A percentile compares a stretch with the other conserved stretches of the same genome.
Evolutionary conservation across 108 stramenopile species (phyloP).

Genomic region (Aurantiochytrium sp.): DNA sequence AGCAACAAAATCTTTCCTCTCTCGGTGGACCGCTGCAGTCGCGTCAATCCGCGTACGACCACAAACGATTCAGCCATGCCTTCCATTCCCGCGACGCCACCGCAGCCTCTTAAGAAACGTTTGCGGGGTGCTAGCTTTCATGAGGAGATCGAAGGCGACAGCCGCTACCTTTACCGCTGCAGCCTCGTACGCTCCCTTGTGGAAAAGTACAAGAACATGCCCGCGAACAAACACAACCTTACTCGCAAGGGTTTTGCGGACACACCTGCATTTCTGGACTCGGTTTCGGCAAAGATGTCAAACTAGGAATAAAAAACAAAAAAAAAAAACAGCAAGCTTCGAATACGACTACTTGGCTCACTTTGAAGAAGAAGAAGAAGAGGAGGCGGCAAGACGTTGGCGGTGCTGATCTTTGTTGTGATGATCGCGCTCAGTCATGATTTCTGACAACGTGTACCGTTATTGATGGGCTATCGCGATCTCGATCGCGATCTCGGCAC

Average conservation of each 20-base stretch:
- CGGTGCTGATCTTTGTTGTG: no score
- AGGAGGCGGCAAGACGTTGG: no score
- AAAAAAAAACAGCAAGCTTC: no score
- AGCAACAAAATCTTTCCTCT: not conserved
- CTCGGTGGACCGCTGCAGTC: not conserved
- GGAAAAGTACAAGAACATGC: conserved; percentile 17
- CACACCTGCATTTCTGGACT: not conserved
- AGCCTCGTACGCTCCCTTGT: not conserved
- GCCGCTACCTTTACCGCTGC: not conserved
- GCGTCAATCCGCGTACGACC: not conserved
- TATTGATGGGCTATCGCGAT: no score
- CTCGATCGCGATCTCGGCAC: no score
- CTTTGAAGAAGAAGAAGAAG: no score
- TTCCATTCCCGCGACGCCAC: not conserved
- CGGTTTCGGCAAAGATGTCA: not conserved
- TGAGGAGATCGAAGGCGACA: conserved; percentile 8
- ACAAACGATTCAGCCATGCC: not conserved
- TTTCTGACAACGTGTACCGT: no score
- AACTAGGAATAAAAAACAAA: no score
- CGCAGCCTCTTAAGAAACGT: not conserved
- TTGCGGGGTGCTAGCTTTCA: conserved; percentile 12
- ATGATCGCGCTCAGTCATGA: no score
- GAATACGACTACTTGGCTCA: no score
- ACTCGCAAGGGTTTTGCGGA: conserved; percentile 2
- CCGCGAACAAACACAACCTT: not conserved